These are phyloP conservation scores for Plasmodium reichenowi DNA, from an alignment of 169 alveolate species.

Conservation along the genomic window DNA sequence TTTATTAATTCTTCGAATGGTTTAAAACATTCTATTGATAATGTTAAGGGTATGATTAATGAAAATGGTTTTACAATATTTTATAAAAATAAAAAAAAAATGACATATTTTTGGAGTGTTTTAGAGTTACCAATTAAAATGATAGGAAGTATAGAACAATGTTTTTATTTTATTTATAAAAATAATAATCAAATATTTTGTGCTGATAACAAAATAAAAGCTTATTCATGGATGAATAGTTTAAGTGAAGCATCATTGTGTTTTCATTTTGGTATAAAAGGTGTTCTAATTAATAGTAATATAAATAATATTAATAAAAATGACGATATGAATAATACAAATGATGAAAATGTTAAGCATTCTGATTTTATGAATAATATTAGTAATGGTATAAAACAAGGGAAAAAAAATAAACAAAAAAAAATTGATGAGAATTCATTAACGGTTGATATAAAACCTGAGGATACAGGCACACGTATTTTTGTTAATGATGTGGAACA, in stretches of 20 bases:
- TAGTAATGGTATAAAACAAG: not conserved
- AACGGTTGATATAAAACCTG: conserved; percentile 57
- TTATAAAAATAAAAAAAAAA: conserved; percentile 70
- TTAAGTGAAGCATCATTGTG: conserved; percentile 62
- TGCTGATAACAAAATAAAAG: conserved; percentile 46
- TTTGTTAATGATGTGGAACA: conserved; percentile 43
- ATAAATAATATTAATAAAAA: conserved; percentile 1
- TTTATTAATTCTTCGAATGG: conserved; percentile 60
- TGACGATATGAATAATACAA: conserved; percentile 19
- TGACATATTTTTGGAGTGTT: conserved; percentile 44
- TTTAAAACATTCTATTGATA: conserved; percentile 65
- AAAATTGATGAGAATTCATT: conserved; percentile 13
- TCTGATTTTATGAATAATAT: not conserved
- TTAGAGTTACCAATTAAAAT: conserved; percentile 69
- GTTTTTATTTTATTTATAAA: conserved; percentile 49
- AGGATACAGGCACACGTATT: conserved; percentile 29
- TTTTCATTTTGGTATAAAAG: conserved; percentile 46
- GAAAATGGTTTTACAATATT: conserved; percentile 60
- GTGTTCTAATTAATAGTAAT: conserved; percentile 30
- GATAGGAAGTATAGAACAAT: conserved; percentile 66
- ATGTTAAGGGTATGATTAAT: conserved; percentile 42
- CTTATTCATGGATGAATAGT: conserved; percentile 52
- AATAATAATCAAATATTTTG: conserved; percentile 70
- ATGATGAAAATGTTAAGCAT: conserved; percentile 8
- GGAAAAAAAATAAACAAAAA: conserved; percentile 14